A percentile compares a stretch with the other conserved stretches of the same genome.
phyloP scores from a whole-genome alignment of 139 green algal genomes.

The Chlamydomonas schloesseri region DNA sequence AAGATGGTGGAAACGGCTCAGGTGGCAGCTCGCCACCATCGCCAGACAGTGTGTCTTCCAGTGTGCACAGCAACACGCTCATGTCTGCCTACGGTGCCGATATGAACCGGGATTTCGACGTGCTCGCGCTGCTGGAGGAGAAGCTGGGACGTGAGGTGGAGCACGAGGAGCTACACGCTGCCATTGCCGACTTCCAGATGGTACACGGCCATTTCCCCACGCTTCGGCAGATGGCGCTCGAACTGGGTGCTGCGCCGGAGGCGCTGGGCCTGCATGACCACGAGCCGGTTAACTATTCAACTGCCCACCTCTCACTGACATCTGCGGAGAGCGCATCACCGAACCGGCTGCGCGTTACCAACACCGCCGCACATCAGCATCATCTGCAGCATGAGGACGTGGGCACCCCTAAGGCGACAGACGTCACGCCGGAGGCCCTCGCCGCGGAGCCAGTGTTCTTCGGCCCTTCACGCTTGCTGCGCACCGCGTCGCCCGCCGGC shows the following conservation, averaged over 20 bases:
- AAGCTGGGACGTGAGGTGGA: not conserved
- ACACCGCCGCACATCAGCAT: no score
- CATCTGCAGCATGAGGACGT: no score
- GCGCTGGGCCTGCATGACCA: fast-evolving
- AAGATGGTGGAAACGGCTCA: no score
- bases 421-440: not conserved
- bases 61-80: not conserved
- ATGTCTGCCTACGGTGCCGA: slow-evolving; percentile 17
- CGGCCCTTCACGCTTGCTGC: not conserved
- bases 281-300: not conserved
- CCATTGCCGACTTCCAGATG: slow-evolving; percentile 13
- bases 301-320: no score
- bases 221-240: slow-evolving; percentile 4
- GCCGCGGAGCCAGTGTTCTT: not conserved
- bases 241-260: not conserved
- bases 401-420: no score
- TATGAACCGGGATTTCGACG: slow-evolving; percentile 34
- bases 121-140: slow-evolving; percentile 7
- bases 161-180: slow-evolving; percentile 13
- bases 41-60: not conserved
- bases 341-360: no score
- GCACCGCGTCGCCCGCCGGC: not conserved
- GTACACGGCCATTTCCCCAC: not conserved
- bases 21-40: no score
- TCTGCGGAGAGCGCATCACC: no score